These are phyloP conservation scores for Sechiopsis laciniata DNA, from an alignment of 306 rosid genomes.

Conservation along the genomic window DNA sequence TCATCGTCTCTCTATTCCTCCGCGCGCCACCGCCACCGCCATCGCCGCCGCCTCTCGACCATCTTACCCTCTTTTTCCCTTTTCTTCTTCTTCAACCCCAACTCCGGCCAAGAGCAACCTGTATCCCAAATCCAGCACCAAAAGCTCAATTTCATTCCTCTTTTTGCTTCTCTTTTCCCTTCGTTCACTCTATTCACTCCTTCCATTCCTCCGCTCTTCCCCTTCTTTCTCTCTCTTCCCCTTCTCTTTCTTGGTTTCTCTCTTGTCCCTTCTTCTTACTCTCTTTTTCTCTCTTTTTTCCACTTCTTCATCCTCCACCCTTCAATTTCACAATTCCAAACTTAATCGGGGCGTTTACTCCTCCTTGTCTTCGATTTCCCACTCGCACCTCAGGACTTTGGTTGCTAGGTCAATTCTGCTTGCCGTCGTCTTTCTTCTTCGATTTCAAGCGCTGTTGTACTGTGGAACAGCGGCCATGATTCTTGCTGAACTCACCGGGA, in stretches of 20 bases:
- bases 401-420: constrained; percentile 54
- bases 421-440: constrained; percentile 64
- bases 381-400: constrained; percentile 40
- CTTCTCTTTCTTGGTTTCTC: constrained; percentile 65
- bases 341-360: constrained; percentile 32
- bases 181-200: constrained; percentile 63
- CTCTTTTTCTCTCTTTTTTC: constrained; percentile 34
- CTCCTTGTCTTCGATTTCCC: constrained; percentile 35
- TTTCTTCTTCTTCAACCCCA: too few relatives aligned
- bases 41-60: too few relatives aligned
- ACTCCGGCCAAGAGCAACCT: neutral
- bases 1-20: too few relatives aligned
- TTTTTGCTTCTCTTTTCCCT: constrained; percentile 64
- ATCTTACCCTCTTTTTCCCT: too few relatives aligned
- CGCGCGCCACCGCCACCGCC: too few relatives aligned
- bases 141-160: constrained; percentile 49
- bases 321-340: constrained; percentile 35
- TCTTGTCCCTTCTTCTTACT: constrained; percentile 47
- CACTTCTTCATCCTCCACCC: constrained; percentile 29
- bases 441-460: constrained; percentile 78
- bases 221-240: constrained; percentile 75
- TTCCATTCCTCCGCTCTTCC: constrained; percentile 72
- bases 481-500: constrained; percentile 72
- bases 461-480: constrained; percentile 90
- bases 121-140: constrained; percentile 35